Evolutionary conservation across 1,284 basidiomycete genomes (phyloP), one percentile per base, ranked within the genome.

Genomic region (Trichosporon sp.): DNA sequence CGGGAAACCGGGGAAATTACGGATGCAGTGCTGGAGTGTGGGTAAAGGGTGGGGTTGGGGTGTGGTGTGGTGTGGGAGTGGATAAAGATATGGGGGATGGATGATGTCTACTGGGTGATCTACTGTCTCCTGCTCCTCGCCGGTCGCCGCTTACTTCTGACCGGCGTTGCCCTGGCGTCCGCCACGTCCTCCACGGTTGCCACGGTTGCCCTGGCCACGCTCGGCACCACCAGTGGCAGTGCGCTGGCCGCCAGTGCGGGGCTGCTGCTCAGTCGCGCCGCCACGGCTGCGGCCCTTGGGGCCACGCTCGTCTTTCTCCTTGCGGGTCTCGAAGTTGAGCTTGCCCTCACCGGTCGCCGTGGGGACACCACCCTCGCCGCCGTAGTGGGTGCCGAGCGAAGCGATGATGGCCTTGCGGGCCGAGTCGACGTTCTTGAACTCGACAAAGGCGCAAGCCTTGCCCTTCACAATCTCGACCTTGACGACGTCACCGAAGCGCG

Each of bases 381-480:
- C 94, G 74, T 90, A 89, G 59, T 81, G 76, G 43, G 84, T 79
- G 1, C 88, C 87, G 66, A 95, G 83, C 51, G 90, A 92, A 2
- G 90, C 88, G 31, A 88, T 85, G 77, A 98, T 96, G 2, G 96
- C 96, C 70, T 90, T 89, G 76, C 90, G 89, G 14, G 96, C 96
- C 32, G 89, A 86, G 2, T 97, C 94, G 73, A 95, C 84, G 7
- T 86, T 86, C 46, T 83, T 84, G 85, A 96, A 99, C 83, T 98
- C 96, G 78, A 96, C 88, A 87, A 98, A 98, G 0, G 96, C 96
- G 80, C 95, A 98, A 0, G 92, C 93, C 84, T 94, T 96, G 81
- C 79, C 80, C 74, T 92, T 91, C 66, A 97, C 91, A 77, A 98
- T 91, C 84, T 98, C 94, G 65, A 94, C 85, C 66, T 95, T 93